Evolutionary conservation across 2,329 filamentous ascomycete species (phyloP).

Genomic region (Penicillium sp.): DNA sequence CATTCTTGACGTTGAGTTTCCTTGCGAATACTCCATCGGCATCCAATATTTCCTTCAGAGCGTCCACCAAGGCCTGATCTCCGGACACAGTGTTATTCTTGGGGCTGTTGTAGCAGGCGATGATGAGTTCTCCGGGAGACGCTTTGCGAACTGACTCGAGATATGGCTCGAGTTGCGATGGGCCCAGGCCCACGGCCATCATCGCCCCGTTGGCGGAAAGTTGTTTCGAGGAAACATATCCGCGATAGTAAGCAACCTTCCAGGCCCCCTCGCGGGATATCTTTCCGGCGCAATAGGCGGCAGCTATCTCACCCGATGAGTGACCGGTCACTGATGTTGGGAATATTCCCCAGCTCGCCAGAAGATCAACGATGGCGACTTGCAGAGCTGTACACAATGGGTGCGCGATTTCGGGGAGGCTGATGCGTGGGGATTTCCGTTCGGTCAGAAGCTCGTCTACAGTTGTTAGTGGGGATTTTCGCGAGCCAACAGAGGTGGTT

Average conservation of each 20-base stretch:
- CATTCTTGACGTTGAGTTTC: slow-evolving; percentile 30
- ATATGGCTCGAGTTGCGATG: slow-evolving; percentile 14
- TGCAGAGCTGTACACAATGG: slow-evolving; percentile 32
- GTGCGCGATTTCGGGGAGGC: slow-evolving; percentile 29
- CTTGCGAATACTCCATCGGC: slow-evolving; percentile 27
- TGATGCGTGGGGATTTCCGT: slow-evolving; percentile 19
- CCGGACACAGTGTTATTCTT: slow-evolving; percentile 30
- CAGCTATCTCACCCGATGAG: slow-evolving; percentile 40
- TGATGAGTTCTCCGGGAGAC: slow-evolving; percentile 20
- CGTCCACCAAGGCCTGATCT: slow-evolving; percentile 26
- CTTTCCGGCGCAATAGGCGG: slow-evolving; percentile 47
- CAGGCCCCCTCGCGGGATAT: slow-evolving; percentile 28
- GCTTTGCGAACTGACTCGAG: slow-evolving; percentile 14
- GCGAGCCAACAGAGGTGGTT: background rate
- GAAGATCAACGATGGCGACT: slow-evolving; percentile 31
- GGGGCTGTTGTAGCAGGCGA: slow-evolving; percentile 32
- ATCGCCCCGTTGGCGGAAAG: slow-evolving; percentile 24
- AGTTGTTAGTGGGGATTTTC: background rate
- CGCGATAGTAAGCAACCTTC: slow-evolving; percentile 31
- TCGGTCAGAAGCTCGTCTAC: slow-evolving; percentile 27
- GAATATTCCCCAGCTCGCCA: slow-evolving; percentile 24
- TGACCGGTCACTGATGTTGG: slow-evolving; percentile 30
- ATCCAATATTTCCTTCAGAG: slow-evolving; percentile 22
- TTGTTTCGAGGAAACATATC: slow-evolving; percentile 24
- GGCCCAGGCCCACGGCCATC: slow-evolving; percentile 29